Conservation (phyloP, 306 rosid genomes). For the Cyamopsis tetragonoloba region DNA sequence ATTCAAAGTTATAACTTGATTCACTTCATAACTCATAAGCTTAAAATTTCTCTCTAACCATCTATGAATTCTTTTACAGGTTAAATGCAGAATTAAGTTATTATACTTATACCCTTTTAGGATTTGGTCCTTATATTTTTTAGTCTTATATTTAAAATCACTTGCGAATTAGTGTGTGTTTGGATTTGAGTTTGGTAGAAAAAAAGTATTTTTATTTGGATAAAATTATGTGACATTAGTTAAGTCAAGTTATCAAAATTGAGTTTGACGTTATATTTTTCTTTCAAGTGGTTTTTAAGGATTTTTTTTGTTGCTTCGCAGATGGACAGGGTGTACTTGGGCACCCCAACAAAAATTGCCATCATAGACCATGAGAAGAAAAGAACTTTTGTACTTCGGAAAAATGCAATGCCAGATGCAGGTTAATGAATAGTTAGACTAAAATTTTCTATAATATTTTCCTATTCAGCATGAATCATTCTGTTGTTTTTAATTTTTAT, state of each 20-base stretch:
- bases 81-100: too few species aligned
- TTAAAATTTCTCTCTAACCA: neutral
- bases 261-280: too few species aligned
- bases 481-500: too few species aligned
- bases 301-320: slow-evolving; percentile 1
- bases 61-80: neutral
- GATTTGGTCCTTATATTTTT: too few species aligned
- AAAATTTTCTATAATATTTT: neutral
- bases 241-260: too few species aligned
- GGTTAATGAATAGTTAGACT: slow-evolving; percentile 28
- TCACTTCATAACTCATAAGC: neutral
- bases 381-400: slow-evolving; percentile 50
- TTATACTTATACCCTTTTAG: too few species aligned
- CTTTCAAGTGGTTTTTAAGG: neutral
- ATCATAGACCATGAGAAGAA: slow-evolving; percentile 70
- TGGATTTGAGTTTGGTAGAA: too few species aligned
- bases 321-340: slow-evolving; percentile 53
- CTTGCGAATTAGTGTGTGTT: too few species aligned
- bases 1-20: neutral
- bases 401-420: slow-evolving; percentile 62
- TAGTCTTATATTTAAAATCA: too few species aligned
- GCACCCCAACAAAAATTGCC: slow-evolving; percentile 52
- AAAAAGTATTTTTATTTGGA: too few species aligned
- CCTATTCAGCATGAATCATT: neutral
- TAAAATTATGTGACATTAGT: too few species aligned